Percentiles rank a stretch among this genome's conserved stretches.
These are phyloP conservation scores for Exophiala mesophila DNA, from an alignment of 2,329 filamentous ascomycete genomes.

Conservation along the genomic window DNA sequence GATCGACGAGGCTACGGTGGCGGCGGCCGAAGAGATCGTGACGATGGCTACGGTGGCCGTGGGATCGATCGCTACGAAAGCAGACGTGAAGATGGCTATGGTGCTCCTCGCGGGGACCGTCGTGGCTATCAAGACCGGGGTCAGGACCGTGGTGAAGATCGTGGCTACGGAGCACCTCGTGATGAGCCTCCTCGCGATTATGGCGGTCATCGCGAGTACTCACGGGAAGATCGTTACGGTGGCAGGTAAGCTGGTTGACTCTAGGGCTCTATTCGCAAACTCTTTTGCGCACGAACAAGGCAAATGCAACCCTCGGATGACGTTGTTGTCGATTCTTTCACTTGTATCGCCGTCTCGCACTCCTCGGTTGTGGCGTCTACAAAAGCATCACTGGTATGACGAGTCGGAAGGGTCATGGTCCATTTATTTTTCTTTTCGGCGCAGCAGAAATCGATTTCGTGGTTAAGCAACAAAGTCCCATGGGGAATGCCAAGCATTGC, in stretches of 20 bases:
- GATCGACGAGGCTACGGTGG: constrained; percentile 41
- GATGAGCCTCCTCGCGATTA: constrained; percentile 27
- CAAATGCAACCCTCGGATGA: constrained; percentile 7
- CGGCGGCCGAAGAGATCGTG: constrained; percentile 38
- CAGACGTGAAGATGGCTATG: constrained; percentile 39
- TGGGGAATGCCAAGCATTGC: constrained; percentile 9
- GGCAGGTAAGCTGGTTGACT: constrained; percentile 18
- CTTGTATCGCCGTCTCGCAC: constrained; percentile 21
- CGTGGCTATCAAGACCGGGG: constrained; percentile 30
- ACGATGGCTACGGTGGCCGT: constrained; percentile 42
- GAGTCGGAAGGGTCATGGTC: constrained; percentile 17
- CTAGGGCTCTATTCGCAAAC: constrained; percentile 2
- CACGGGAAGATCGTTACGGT: constrained; percentile 26
- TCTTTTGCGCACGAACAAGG: constrained; percentile 7
- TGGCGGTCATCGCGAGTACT: constrained; percentile 25
- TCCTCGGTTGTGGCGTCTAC: constrained; percentile 16
- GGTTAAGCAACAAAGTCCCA: constrained; percentile 14
- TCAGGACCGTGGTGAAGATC: constrained; percentile 16
- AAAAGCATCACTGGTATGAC: constrained; percentile 21
- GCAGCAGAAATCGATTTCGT: constrained; percentile 20
- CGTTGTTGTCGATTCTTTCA: constrained; percentile 17
- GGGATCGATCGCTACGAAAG: constrained; percentile 46
- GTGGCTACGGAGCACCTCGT: constrained; percentile 14
- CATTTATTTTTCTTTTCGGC: constrained; percentile 15
- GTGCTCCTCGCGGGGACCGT: constrained; percentile 41